phyloP scores from a whole-genome alignment of 371 early-diverging fungal species.

The Entomophthora muscae region DNA sequence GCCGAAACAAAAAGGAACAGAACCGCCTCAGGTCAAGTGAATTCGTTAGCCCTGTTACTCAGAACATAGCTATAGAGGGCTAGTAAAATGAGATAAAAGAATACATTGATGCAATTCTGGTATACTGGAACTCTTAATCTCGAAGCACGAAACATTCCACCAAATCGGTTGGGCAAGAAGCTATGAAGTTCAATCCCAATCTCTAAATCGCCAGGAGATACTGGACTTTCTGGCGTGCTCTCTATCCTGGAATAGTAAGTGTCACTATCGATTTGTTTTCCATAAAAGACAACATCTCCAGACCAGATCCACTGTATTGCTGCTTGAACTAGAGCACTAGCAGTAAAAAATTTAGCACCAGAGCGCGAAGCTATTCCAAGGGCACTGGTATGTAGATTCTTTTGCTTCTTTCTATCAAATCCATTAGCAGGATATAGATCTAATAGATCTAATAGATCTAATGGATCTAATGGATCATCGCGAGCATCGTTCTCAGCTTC shows the following conservation, averaged over 20 bases:
- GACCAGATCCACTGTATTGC: constrained; percentile 1
- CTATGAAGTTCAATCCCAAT: background rate
- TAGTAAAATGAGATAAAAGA: constrained; percentile 1
- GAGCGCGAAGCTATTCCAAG: constrained; percentile 1
- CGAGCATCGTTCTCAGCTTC: background rate
- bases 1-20: background rate
- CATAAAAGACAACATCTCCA: constrained; percentile 8
- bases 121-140: constrained; percentile 6
- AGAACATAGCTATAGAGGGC: background rate
- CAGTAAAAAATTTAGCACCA: background rate
- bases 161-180: background rate
- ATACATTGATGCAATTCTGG: constrained; percentile 4
- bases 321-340: constrained; percentile 2
- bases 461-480: background rate
- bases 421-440: background rate
- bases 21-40: background rate
- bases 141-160: constrained; percentile 9
- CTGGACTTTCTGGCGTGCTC: background rate
- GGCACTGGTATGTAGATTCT: background rate
- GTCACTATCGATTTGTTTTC: constrained; percentile 6
- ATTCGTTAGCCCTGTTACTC: background rate
- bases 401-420: background rate
- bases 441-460: background rate
- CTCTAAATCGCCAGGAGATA: background rate
- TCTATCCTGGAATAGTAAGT: background rate